Evolutionary conservation across 768 basidiomycete genomes (phyloP), one percentile per base, ranked within the genome.

Genomic region (Hericium alpestre): DNA sequence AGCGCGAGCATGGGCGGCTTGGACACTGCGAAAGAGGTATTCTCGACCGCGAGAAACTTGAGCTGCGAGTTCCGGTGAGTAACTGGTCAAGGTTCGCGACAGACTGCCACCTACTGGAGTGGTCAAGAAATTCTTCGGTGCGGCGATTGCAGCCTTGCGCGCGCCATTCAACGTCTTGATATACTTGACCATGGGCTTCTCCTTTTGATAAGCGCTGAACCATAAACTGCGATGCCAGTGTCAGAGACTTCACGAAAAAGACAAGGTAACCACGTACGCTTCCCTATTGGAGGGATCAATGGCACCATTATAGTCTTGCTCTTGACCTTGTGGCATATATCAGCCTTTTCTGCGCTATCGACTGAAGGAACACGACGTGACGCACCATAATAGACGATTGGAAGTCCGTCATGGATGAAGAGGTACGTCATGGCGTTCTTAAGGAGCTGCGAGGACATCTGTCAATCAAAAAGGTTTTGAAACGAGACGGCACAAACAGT

Each of bases 1-100:
- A 84, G 74, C 5, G 78, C 69, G 49, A 83, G 73, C 59, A 85
- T 66, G 0, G 83, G 81, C 0, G 75, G 73, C 61, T 84, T 84
- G 38, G 73, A 80, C 37, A 82, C 65, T 2, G 72, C 77, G 37
- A 84, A 65, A 0, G 73, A 68, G 53, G 73, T 70, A 4, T 69
- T 58, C 32, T 74, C 66, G 32, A 71, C 59, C 25, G 76, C 71
- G 6, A 79, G 65, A 64, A 82, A 79, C 54, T 72, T 69, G 62
- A 76, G 71, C 79, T 83, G 57, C 38, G 20, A 10, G 16, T 43
- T 6, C 48, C 7, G 16, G 27, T 40, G 47, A 39, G 20, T 7
- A 27, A 22, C 27, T 18, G 23, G 5, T 20, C 12, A 12, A 38
- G n/a, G 20, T 1, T 15, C 15, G 27, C 9, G n/a, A 53, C 8